Conservation (phyloP, 345 rosid genomes). For the Euphorbia peplus region DNA sequence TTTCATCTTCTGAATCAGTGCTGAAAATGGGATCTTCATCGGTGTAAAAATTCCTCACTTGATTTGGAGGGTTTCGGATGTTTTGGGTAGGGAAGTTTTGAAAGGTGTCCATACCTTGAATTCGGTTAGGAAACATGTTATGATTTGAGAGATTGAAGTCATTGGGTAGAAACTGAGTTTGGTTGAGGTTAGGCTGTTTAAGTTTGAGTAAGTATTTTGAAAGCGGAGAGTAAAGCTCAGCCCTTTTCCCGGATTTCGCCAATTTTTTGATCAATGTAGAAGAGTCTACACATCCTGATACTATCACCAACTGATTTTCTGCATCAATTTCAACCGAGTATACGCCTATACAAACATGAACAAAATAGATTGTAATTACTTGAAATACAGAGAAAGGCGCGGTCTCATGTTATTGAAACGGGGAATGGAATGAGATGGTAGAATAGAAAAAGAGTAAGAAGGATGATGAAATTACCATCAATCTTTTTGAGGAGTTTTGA, state of each 20-base stretch:
- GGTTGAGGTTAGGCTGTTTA: conserved; percentile 13
- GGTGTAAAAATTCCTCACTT: conserved; percentile 8
- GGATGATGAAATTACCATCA: conserved; percentile 43
- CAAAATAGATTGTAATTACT: too few species aligned
- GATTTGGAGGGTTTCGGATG: conserved; percentile 11
- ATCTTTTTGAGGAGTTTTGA: conserved; percentile 63
- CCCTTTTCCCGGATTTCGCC: conserved; percentile 53
- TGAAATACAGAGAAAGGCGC: background rate
- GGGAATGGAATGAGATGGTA: too few species aligned
- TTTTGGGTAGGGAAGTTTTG: conserved; percentile 19
- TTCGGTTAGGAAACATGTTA: conserved; percentile 26
- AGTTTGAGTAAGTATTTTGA: conserved; percentile 17
- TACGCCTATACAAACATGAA: conserved; percentile 38
- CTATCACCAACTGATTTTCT: conserved; percentile 48
- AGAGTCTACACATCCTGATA: conserved; percentile 55
- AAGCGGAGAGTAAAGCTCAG: conserved; percentile 43
- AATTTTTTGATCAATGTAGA: conserved; percentile 46
- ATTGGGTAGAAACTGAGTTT: conserved; percentile 11
- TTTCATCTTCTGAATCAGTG: conserved; percentile 5
- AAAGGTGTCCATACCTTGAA: conserved; percentile 6
- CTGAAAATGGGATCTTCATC: conserved; percentile 12
- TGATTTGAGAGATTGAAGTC: conserved; percentile 14
- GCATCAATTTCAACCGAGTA: conserved; percentile 51
- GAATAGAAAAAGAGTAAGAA: background rate
- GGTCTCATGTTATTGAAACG: too few species aligned